A percentile compares a stretch with the other conserved stretches of the same genome.
phyloP scores from a whole-genome alignment of 2,329 filamentous ascomycete genomes.

The Aureobasidium uvarum region DNA sequence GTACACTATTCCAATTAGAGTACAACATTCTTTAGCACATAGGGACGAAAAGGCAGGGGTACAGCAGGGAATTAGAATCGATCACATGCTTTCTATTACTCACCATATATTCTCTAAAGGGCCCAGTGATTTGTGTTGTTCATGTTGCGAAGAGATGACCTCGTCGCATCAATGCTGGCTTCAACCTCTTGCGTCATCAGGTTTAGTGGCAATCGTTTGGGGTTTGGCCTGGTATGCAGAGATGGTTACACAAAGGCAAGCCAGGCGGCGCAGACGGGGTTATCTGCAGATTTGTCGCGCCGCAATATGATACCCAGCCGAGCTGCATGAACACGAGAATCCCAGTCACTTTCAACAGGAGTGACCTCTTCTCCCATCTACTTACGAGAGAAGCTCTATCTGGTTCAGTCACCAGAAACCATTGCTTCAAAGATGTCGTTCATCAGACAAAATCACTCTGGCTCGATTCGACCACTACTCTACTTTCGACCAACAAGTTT shows the following conservation, averaged over 20 bases:
- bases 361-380: background rate
- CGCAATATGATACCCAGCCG: background rate
- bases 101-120: too few relatives aligned
- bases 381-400: background rate
- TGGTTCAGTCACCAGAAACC: background rate
- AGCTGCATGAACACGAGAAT: background rate
- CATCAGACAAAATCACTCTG: background rate
- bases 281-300: background rate
- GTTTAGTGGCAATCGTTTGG: background rate
- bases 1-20: too few relatives aligned
- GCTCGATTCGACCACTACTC: background rate
- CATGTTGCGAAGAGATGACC: too few relatives aligned
- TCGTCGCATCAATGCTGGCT: too few relatives aligned
- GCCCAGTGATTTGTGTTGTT: too few relatives aligned
- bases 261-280: background rate
- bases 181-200: too few relatives aligned
- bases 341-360: background rate
- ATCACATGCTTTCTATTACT: too few relatives aligned
- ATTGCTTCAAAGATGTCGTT: background rate
- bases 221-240: background rate
- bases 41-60: too few relatives aligned
- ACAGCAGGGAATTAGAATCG: too few relatives aligned
- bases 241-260: background rate
- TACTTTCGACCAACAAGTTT: background rate
- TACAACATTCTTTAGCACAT: too few relatives aligned